phyloP scores from a whole-genome alignment of 129 eudicot species.

The Flaveria robusta region DNA sequence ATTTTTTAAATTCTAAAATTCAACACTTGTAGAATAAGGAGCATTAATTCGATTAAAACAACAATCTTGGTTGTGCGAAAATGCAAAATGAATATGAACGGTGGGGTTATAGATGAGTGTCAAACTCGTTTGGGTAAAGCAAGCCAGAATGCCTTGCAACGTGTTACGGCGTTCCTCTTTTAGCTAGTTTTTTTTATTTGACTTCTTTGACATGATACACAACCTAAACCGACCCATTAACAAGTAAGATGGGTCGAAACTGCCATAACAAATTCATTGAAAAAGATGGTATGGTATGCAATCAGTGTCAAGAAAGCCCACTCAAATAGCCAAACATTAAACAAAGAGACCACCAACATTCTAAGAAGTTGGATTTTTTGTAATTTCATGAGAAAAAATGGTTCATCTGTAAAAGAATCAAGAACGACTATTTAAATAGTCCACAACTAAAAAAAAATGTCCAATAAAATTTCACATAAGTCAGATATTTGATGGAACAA shows the following conservation, averaged over 20 bases:
- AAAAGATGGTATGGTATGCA: neutral
- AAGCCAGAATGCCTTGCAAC: neutral
- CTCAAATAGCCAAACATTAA: neutral
- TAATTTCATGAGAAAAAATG: neutral
- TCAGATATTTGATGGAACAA: neutral
- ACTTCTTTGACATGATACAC: too few species aligned
- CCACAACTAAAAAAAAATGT: neutral
- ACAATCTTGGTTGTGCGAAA: neutral
- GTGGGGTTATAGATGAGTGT: too few species aligned
- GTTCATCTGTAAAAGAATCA: neutral
- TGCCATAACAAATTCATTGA: neutral
- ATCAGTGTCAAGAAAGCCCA: neutral
- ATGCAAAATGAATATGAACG: neutral
- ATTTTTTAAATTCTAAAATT: neutral
- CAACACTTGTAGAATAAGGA: neutral
- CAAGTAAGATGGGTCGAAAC: neutral
- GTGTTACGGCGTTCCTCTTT: too few species aligned
- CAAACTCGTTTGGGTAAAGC: neutral
- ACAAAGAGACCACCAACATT: neutral
- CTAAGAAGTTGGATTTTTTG: neutral
- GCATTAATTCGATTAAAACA: neutral
- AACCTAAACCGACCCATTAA: neutral
- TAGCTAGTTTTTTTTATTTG: too few species aligned
- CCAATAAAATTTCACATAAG: neutral
- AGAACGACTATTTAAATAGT: neutral